Evolutionary conservation across 257 asterid genomes (phyloP).

Genomic region (Nicotiana undulata): DNA sequence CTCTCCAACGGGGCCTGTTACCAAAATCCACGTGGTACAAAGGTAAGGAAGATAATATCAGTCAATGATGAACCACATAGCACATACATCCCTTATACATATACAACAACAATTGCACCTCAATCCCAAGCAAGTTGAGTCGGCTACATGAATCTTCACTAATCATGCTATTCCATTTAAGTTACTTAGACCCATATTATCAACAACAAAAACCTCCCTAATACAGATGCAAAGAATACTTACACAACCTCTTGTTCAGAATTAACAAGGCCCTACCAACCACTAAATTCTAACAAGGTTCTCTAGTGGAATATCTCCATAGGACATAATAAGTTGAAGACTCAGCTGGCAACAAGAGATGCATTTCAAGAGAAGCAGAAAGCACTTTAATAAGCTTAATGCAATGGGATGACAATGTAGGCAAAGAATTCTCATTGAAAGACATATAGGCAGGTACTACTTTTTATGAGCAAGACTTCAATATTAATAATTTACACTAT

Average conservation of each 20-base stretch:
- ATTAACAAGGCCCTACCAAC: neutral
- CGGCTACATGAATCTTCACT: no score
- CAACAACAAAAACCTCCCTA: neutral
- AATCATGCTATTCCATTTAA: no score
- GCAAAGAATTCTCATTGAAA: neutral
- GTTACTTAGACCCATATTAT: no score
- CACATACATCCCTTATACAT: neutral
- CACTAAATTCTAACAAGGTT: neutral
- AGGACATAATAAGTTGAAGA: neutral
- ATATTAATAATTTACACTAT: neutral
- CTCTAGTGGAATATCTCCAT: neutral
- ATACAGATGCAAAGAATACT: neutral
- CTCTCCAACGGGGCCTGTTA: slow-evolving; percentile 71
- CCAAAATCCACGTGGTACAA: neutral
- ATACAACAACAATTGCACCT: neutral
- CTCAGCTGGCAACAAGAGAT: neutral
- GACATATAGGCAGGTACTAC: neutral
- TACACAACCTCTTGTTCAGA: neutral
- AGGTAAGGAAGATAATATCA: neutral
- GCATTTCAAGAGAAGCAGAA: neutral
- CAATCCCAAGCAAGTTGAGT: no score
- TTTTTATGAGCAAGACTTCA: neutral
- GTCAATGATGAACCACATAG: neutral
- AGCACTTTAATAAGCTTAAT: neutral
- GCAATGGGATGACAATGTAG: neutral